Evolutionary conservation across 2,329 filamentous ascomycete genomes (phyloP), one percentile per base, ranked within the genome.

Genomic region (Fusarium burgessii): DNA sequence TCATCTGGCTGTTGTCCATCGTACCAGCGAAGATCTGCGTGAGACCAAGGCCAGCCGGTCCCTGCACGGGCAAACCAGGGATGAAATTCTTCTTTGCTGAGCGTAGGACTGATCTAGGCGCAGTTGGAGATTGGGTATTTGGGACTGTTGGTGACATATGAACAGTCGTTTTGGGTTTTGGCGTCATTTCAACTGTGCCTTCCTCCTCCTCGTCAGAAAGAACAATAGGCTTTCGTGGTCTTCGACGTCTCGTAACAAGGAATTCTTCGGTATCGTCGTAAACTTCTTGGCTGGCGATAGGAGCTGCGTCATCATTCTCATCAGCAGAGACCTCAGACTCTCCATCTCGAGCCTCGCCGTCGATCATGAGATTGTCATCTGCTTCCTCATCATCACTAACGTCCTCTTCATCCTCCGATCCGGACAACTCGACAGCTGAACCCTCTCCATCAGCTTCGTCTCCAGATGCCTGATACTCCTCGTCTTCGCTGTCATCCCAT

Each of bases 11-110:
- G 78, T 84, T 90, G 50, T 93, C 94, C 89, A 98, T 92, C 2
- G 94, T 97, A 15, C 93, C 93, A 8, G 92, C 93, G 78, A 97
- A 98, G 68, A 96, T 95, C 76, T 97, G 95, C 1, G 94, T 97
- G 46, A 97, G 85, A 13, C 93, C 92, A 43, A 97, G 82, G 5
- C 89, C 90, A 38, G 89, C 89, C 25, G 89, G 85, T 1, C 85
- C 87, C 25, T 85, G 80, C 7, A 91, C 84, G 5, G 90, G 88
- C 23, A 93, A 81, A 3, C 90, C 91, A 6, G 91, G 92, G 62
- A 93, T 92, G 73, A 92, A 91, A 0, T 84, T 87, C 80, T 92
- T 92, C 64, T 87, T 90, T 5, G 90, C 90, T 7, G 90, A 92
- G 42, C 90, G 88, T n/a, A 92, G 78, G 4, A 91, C 88, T 0